Percentiles rank a stretch among this genome's conserved stretches.
These are phyloP conservation scores for Oryza longistaminata DNA, from an alignment of 176 grass and related monocot genomes.

Conservation along the genomic window DNA sequence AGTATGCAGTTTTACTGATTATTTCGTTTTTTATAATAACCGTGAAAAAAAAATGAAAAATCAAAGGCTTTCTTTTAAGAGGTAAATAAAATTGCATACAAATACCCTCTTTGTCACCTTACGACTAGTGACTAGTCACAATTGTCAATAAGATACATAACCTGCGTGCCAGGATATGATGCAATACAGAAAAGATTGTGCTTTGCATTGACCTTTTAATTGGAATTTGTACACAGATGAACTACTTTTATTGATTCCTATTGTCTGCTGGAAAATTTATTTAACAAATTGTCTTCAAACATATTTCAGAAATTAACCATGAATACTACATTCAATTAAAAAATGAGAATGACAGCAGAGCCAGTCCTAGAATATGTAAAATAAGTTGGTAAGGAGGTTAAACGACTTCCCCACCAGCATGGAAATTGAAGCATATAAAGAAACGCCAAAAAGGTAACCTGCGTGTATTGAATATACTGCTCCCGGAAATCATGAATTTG, in stretches of 20 bases:
- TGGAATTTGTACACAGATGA: not conserved
- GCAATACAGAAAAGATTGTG: not conserved
- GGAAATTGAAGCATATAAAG: not conserved
- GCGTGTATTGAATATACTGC: slow-evolving; percentile 62
- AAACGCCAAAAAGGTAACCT: slow-evolving; percentile 39
- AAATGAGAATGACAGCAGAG: not conserved
- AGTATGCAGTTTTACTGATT: not conserved
- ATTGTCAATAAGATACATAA: not conserved
- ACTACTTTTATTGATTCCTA: not conserved
- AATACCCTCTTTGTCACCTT: not conserved
- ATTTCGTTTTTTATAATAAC: not conserved
- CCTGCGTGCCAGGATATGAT: not conserved
- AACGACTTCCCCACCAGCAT: not conserved
- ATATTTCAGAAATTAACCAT: not conserved
- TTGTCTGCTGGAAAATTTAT: not conserved
- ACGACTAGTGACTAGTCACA: not conserved
- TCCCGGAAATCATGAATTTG: slow-evolving; percentile 74
- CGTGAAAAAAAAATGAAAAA: not conserved
- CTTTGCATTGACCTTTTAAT: not conserved
- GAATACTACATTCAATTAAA: not conserved
- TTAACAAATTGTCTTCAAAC: not conserved
- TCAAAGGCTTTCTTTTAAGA: not conserved
- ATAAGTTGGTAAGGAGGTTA: not conserved
- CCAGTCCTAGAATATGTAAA: not conserved
- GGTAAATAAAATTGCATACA: not conserved